phyloP scores from a whole-genome alignment of 768 basidiomycete species.

The Sarcodon aspratus region DNA sequence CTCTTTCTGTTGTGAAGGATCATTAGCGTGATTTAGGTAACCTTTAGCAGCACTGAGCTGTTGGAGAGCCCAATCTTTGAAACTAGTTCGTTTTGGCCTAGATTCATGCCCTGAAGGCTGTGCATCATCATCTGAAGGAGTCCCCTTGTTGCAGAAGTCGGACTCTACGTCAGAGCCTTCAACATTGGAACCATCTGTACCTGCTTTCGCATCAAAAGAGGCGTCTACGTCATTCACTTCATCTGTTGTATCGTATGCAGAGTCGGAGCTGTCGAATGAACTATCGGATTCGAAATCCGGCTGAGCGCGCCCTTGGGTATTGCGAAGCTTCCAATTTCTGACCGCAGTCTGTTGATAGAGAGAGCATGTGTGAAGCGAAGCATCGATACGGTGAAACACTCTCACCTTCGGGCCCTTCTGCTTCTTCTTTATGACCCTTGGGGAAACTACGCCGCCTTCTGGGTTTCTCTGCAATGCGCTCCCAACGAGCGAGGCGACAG shows the following conservation, averaged over 20 bases:
- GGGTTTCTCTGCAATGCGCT: slow-evolving; percentile 55
- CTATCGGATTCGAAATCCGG: slow-evolving; percentile 33
- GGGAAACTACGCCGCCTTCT: slow-evolving; percentile 46
- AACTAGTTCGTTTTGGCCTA: slow-evolving; percentile 37
- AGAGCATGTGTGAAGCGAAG: background rate
- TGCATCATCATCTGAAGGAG: slow-evolving; percentile 8
- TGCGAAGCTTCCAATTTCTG: slow-evolving; percentile 36
- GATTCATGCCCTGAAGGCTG: slow-evolving; percentile 12
- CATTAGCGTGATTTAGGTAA: slow-evolving; percentile 18
- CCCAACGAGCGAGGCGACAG: slow-evolving; percentile 28
- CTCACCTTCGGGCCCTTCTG: slow-evolving; percentile 33
- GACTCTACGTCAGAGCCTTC: slow-evolving; percentile 10
- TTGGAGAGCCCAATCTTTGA: slow-evolving; percentile 85
- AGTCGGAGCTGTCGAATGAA: slow-evolving; percentile 74
- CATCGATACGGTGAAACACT: slow-evolving; percentile 2
- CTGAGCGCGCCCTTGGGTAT: slow-evolving; percentile 14
- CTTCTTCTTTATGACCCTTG: slow-evolving; percentile 33
- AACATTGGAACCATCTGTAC: slow-evolving; percentile 8
- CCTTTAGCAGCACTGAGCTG: slow-evolving; percentile 50
- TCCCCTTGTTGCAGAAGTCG: slow-evolving; percentile 8
- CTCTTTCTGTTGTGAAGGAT: background rate
- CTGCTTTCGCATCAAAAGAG: slow-evolving; percentile 8
- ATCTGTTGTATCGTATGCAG: slow-evolving; percentile 38
- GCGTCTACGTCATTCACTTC: slow-evolving; percentile 13
- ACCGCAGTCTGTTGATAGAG: slow-evolving; percentile 23